Percentiles rank a stretch among this genome's conserved stretches.
phyloP scores from a whole-genome alignment of 495 filamentous ascomycete genomes.

The Penicillium canescens region DNA sequence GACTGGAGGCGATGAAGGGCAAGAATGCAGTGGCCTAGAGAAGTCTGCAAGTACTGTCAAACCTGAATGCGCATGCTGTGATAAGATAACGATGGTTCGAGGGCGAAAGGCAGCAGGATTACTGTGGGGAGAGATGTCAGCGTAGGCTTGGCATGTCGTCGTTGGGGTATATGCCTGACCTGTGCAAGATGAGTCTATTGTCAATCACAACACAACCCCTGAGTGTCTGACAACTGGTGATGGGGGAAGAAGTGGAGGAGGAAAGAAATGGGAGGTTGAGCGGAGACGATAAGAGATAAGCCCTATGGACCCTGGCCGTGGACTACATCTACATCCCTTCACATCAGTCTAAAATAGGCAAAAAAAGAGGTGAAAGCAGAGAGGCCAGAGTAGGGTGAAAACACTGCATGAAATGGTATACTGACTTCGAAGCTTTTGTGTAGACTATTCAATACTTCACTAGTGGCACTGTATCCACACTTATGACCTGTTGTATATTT shows the following conservation, averaged over 20 bases:
- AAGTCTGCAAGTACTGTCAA: constrained; percentile 14
- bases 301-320: not conserved
- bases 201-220: not conserved
- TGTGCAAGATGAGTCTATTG: not conserved
- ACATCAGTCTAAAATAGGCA: no score
- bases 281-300: constrained; percentile 5
- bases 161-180: not conserved
- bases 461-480: no score
- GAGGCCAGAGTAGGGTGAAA: no score
- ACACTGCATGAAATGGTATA: no score
- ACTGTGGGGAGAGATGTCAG: constrained; percentile 4
- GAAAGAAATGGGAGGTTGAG: constrained; percentile 1
- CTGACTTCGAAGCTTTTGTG: no score
- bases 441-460: no score
- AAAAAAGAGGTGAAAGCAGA: no score
- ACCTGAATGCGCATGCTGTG: constrained; percentile 21
- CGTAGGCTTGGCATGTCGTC: constrained; percentile 3
- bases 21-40: constrained; percentile 4
- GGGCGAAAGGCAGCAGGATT: constrained; percentile 28
- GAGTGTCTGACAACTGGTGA: not conserved
- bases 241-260: not conserved
- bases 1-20: not conserved
- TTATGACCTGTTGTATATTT: no score
- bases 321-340: no score
- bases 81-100: constrained; percentile 17